Conservation (phyloP, 2,329 filamentous ascomycete species). For the Monosporascus sp. region DNA sequence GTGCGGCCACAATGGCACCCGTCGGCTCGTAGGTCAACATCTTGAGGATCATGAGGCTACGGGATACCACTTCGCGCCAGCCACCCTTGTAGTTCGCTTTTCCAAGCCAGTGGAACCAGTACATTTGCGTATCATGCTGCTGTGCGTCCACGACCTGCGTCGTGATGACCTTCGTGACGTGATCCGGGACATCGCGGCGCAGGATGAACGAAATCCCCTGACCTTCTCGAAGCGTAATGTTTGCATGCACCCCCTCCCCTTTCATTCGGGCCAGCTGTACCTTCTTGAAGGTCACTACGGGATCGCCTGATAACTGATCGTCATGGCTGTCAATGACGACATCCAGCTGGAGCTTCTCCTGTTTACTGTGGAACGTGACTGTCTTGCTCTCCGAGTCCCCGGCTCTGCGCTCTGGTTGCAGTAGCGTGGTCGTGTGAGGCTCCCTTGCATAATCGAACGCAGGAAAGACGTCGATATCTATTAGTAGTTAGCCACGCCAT, state of each 20-base stretch:
- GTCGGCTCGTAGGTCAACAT: slow-evolving; percentile 74
- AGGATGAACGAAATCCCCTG: slow-evolving; percentile 66
- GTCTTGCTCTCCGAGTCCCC: slow-evolving; percentile 46
- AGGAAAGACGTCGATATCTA: slow-evolving; percentile 65
- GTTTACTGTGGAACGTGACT: slow-evolving; percentile 56
- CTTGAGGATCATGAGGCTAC: slow-evolving; percentile 70
- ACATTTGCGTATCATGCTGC: slow-evolving; percentile 65
- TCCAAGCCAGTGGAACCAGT: slow-evolving; percentile 69
- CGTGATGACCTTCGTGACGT: slow-evolving; percentile 54
- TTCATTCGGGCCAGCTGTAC: slow-evolving; percentile 45
- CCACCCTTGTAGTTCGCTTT: slow-evolving; percentile 66
- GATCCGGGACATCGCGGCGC: slow-evolving; percentile 53
- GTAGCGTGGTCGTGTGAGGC: slow-evolving; percentile 53
- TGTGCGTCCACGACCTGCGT: slow-evolving; percentile 52
- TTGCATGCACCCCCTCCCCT: slow-evolving; percentile 58
- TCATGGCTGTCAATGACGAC: slow-evolving; percentile 60
- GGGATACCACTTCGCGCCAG: slow-evolving; percentile 65
- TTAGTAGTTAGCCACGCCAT: not conserved
- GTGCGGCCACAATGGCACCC: slow-evolving; percentile 69
- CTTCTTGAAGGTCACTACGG: slow-evolving; percentile 50
- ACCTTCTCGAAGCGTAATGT: slow-evolving; percentile 56
- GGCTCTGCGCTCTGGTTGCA: slow-evolving; percentile 36
- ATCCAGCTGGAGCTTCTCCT: slow-evolving; percentile 59
- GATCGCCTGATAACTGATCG: slow-evolving; percentile 38
- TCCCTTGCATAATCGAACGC: slow-evolving; percentile 66